phyloP scores from a whole-genome alignment of 305 asterid genomes.

The Fraxinus paxiana region DNA sequence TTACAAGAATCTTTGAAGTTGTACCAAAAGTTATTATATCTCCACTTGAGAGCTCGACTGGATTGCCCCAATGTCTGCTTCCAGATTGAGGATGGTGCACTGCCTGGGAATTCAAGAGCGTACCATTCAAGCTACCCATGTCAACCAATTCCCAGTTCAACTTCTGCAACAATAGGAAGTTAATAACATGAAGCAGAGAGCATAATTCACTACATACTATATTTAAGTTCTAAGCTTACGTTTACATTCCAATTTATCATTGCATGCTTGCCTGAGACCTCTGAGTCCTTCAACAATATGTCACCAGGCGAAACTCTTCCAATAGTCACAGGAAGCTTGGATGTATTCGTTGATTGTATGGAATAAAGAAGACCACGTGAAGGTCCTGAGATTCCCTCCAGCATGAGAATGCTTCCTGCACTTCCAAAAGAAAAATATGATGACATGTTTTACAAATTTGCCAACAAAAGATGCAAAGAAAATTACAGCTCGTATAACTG shows the following conservation, averaged over 20 bases:
- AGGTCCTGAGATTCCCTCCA: slow-evolving; percentile 95
- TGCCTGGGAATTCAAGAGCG: slow-evolving; percentile 63
- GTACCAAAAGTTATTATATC: slow-evolving; percentile 84
- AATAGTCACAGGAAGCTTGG: slow-evolving; percentile 76
- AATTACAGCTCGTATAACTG: slow-evolving; percentile 23
- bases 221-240: slow-evolving; percentile 44
- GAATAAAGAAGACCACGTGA: slow-evolving; percentile 67
- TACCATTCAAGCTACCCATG: slow-evolving; percentile 99
- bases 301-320: slow-evolving; percentile 93
- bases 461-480: slow-evolving; percentile 26
- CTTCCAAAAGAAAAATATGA: slow-evolving; percentile 77
- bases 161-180: slow-evolving; percentile 43
- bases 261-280: slow-evolving; percentile 98
- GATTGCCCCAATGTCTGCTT: slow-evolving; percentile 76
- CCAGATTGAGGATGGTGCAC: slow-evolving; percentile 57
- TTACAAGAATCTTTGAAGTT: slow-evolving; percentile 65
- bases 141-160: slow-evolving; percentile 95
- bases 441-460: slow-evolving; percentile 53
- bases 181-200: slow-evolving; percentile 19
- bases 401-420: slow-evolving; percentile 86
- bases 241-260: slow-evolving; percentile 77
- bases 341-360: slow-evolving; percentile 53
- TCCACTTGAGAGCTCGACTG: slow-evolving; percentile 66
- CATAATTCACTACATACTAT: slow-evolving; percentile 18
- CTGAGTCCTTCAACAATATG: slow-evolving; percentile 74